phyloP scores from a whole-genome alignment of 1,284 basidiomycete species.

The Ceratobasidium sp. region DNA sequence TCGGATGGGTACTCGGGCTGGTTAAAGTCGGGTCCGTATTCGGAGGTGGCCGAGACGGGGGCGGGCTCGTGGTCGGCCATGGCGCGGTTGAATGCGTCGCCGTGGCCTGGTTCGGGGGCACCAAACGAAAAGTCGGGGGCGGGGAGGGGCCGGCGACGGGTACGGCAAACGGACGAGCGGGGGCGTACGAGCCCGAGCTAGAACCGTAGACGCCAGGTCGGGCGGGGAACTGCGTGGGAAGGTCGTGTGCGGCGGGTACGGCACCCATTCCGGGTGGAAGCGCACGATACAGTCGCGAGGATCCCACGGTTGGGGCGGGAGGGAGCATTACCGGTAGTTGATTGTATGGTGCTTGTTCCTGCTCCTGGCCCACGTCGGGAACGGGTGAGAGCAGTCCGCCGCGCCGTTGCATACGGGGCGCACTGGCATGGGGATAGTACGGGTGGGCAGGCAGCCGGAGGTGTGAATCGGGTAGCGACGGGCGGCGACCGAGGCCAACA shows the following conservation, averaged over 20 bases:
- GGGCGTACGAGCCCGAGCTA: not conserved
- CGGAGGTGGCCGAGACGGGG: not conserved
- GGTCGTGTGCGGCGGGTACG: conserved; percentile 17
- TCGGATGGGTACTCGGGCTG: not conserved
- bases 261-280: conserved; percentile 25
- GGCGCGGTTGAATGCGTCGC: conserved; percentile 28
- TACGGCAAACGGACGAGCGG: conserved; percentile 10
- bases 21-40: not conserved
- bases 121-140: conserved; percentile 40
- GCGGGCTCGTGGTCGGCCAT: not conserved
- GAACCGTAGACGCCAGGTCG: not conserved
- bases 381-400: conserved; percentile 23
- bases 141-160: conserved; percentile 38
- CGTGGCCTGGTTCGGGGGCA: conserved; percentile 23
- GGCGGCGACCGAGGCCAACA: conserved; percentile 17
- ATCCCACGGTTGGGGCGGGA: conserved; percentile 1
- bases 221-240: conserved; percentile 22
- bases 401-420: conserved; percentile 24
- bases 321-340: conserved; percentile 14
- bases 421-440: conserved; percentile 15
- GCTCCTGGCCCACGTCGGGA: conserved; percentile 19
- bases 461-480: conserved; percentile 30
- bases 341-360: conserved; percentile 12
- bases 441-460: conserved; percentile 18
- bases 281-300: conserved; percentile 1